Evolutionary conservation across 257 asterid genomes (phyloP).

Genomic region (Fraxinus anomala): DNA sequence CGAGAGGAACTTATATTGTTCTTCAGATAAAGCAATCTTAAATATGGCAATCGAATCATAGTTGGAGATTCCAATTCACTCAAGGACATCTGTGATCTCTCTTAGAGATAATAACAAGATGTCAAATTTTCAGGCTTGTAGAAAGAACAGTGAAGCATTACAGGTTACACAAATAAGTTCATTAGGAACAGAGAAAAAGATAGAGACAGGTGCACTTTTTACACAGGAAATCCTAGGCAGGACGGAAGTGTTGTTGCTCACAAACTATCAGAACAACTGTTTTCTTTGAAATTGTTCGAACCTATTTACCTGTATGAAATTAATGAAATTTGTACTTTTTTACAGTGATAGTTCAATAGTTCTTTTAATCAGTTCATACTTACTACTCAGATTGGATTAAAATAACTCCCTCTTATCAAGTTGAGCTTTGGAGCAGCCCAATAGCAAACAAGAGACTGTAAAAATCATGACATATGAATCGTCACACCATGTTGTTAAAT

Average conservation of each 20-base stretch:
- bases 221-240: background rate
- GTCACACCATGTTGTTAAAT: background rate
- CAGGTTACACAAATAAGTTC: background rate
- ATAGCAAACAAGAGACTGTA: background rate
- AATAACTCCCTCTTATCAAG: background rate
- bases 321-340: background rate
- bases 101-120: background rate
- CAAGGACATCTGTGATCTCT: background rate
- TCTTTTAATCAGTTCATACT: background rate
- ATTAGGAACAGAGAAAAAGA: background rate
- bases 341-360: background rate
- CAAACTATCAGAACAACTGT: background rate
- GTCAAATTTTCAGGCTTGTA: background rate
- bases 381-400: background rate
- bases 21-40: background rate
- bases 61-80: background rate
- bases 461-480: background rate
- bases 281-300: background rate
- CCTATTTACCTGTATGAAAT: background rate
- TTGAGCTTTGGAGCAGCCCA: background rate
- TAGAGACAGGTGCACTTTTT: background rate
- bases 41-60: background rate
- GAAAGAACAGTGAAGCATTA: background rate
- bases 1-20: background rate
- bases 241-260: background rate